Base-by-base conservation (phyloP, 1,139 yeast genomes). In the Taphrina pruni region DNA sequence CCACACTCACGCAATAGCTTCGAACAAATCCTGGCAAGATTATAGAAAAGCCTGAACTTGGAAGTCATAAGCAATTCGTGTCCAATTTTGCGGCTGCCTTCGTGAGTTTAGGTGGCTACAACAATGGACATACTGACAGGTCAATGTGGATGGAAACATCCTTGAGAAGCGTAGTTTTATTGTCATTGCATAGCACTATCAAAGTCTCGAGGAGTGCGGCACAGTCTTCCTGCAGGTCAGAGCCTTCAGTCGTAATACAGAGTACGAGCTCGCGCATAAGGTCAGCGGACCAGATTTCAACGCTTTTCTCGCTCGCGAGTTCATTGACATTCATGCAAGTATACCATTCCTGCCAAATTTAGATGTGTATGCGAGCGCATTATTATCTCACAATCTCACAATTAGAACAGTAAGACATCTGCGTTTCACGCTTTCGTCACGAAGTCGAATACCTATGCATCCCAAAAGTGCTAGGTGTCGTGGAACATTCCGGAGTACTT, bases 1-100 rank as follows among this genome's bases (percentile, higher is more conserved):
- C 9, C 11, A 11, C 9, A 58, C 62, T 21, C 21, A 58, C 62
- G 62, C 43, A 58, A 20, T 5, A 58, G 54, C 54, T 58, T 58
- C 26, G 52, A 45, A 54, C 62, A 58, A 9, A 58, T 32, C 17
- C 62, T 43, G 21, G 41, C 39, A 6, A 58, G 41, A n/a, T 14
- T 32, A 20, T 17, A 20, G 54, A 58, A 58, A 8, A 58, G 52
- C 21, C 9, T 45, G 17, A 20, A 56, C 2, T 20, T 41, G 11
- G 35, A 11, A 7, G 50, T 41, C 50, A 7, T 35, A n/a, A 56
- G 50, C 48, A 21, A 12, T 17, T 7, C 50, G n/a, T 17, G 46
- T 21, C 60, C 60, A 41, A 56, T 38, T 20, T 38, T 39, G n/a
- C 60, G 20, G 12, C 60, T 56, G 60, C 38, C 8, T 17, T 39